Conservation (phyloP, 768 basidiomycete genomes). For the Tephrocybe sp. region DNA sequence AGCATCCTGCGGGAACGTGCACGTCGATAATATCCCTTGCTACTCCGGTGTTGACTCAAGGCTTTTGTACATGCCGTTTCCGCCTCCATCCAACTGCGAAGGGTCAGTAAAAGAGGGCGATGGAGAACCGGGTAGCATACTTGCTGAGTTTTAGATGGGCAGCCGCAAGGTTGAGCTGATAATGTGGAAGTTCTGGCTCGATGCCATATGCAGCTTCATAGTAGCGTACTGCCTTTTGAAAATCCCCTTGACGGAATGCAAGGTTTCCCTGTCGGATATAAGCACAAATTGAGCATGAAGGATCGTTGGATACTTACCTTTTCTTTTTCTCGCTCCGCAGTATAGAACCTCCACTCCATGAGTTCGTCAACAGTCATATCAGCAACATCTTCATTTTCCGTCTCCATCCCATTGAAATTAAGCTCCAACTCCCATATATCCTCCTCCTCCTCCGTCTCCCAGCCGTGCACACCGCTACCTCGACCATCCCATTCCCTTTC, state of each 20-base stretch:
- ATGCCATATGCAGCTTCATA: conserved; percentile 63
- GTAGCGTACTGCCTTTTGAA: conserved; percentile 48
- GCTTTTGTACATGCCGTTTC: conserved; percentile 71
- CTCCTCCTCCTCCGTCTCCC: conserved; percentile 76
- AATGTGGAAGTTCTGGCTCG: conserved; percentile 74
- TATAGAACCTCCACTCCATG: conserved; percentile 73
- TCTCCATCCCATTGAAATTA: conserved; percentile 58
- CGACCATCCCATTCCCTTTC: conserved; percentile 78
- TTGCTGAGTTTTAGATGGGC: conserved; percentile 70
- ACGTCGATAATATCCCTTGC: conserved; percentile 70
- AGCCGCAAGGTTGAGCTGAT: conserved; percentile 75
- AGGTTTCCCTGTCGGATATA: conserved; percentile 53
- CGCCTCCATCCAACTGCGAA: conserved; percentile 65
- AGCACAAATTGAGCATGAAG: conserved; percentile 10
- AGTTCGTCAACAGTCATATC: conserved; percentile 73
- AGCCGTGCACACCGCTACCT: conserved; percentile 69
- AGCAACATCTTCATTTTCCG: conserved; percentile 38
- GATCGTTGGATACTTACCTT: conserved; percentile 38
- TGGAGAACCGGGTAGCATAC: conserved; percentile 39
- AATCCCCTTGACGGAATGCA: conserved; percentile 68
- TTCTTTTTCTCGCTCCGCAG: conserved; percentile 73
- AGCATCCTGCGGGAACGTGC: conserved; percentile 68
- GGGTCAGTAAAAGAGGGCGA: conserved; percentile 3
- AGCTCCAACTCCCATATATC: conserved; percentile 75
- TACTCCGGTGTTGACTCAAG: conserved; percentile 61